Percentiles rank a stretch among this genome's conserved stretches.
Evolutionary conservation across 768 basidiomycete genomes (phyloP).

Genomic region (Lactarius tabidus): DNA sequence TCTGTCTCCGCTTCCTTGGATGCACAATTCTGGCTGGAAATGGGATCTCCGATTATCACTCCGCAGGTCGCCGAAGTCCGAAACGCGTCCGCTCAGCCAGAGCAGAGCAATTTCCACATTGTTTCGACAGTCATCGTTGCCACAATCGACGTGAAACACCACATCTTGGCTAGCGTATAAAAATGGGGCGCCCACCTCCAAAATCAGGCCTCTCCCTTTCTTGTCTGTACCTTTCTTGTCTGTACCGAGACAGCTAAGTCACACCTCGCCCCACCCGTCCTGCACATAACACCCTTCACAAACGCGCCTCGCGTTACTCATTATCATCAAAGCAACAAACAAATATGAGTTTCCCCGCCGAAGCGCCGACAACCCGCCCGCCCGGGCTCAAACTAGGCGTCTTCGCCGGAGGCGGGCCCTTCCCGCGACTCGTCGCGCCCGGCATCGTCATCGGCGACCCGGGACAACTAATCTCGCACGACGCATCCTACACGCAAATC

Average conservation of each 20-base stretch:
- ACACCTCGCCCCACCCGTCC: not conserved
- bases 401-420: conserved; percentile 14
- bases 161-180: not conserved
- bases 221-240: not conserved
- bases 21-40: not conserved
- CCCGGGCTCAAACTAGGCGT: conserved; percentile 9
- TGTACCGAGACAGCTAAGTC: not conserved
- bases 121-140: not conserved
- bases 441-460: conserved; percentile 11
- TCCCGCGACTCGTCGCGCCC: conserved; percentile 12
- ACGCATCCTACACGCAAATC: not conserved
- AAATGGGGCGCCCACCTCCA: not conserved
- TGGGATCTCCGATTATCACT: not conserved
- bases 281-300: not conserved
- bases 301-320: not conserved
- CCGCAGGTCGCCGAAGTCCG: not conserved
- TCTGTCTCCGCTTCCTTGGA: not conserved
- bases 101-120: not conserved
- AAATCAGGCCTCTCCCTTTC: not conserved
- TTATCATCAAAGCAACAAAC: not conserved
- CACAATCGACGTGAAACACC: not conserved
- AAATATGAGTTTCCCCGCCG: conserved; percentile 8
- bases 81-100: not conserved
- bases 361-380: conserved; percentile 7
- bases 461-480: not conserved